A percentile compares a stretch with the other conserved stretches of the same genome.
Evolutionary conservation across 306 rosid genomes (phyloP).

Genomic region (Ochetophila trinervis): DNA sequence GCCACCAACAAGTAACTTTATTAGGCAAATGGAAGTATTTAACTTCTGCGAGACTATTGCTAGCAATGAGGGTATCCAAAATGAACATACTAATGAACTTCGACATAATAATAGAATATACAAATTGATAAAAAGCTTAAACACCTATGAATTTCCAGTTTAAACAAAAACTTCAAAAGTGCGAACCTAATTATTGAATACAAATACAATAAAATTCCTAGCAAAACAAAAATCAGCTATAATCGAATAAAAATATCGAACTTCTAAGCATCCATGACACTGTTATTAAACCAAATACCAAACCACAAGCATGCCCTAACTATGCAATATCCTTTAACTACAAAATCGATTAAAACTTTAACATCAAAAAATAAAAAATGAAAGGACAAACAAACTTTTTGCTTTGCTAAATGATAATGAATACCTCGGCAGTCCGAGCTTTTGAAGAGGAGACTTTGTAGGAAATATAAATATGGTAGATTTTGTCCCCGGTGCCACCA

Average conservation of each 20-base stretch:
- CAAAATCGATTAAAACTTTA: neutral
- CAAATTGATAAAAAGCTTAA: neutral
- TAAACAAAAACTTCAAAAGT: neutral
- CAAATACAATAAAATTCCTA: neutral
- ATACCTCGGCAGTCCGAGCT: constrained; percentile 97
- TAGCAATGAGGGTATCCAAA: neutral
- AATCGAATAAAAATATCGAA: constrained; percentile 32
- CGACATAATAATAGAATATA: neutral
- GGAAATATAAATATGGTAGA: no score
- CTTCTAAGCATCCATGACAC: constrained; percentile 6
- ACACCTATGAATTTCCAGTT: neutral
- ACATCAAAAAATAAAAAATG: constrained; percentile 4
- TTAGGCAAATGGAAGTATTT: neutral
- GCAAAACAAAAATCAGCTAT: constrained; percentile 1
- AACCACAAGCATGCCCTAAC: constrained; percentile 33
- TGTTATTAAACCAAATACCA: constrained; percentile 17
- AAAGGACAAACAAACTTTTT: neutral
- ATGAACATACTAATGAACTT: neutral
- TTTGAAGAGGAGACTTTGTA: no score
- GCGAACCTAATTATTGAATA: neutral
- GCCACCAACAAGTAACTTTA: constrained; percentile 39
- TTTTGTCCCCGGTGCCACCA: no score
- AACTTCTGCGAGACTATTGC: neutral
- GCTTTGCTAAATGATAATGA: neutral
- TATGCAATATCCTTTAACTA: no score